Percentiles rank a stretch among this genome's conserved stretches.
These are phyloP conservation scores for Pulveroboletus sp. DNA, from an alignment of 768 basidiomycete species.

Conservation along the genomic window DNA sequence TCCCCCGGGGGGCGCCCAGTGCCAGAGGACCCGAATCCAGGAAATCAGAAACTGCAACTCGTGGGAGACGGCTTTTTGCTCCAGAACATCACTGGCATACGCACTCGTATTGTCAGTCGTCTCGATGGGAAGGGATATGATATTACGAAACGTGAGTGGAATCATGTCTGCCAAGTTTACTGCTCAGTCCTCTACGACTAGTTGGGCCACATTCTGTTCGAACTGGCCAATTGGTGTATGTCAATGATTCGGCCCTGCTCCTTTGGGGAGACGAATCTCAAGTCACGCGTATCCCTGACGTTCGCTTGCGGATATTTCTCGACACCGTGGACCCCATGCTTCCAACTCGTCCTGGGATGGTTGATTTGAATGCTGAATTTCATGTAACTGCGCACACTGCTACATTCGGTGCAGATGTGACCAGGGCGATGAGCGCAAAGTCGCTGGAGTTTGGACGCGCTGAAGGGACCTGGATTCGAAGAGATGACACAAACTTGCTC, in stretches of 20 bases:
- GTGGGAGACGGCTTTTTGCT: constrained; percentile 71
- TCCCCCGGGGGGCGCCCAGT: constrained; percentile 52
- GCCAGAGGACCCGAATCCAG: constrained; percentile 70
- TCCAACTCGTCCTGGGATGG: constrained; percentile 37
- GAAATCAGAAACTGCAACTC: constrained; percentile 57
- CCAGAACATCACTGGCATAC: constrained; percentile 74
- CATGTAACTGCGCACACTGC: constrained; percentile 61
- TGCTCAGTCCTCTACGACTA: constrained; percentile 28
- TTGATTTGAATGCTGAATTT: constrained; percentile 42
- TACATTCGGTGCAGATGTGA: constrained; percentile 67
- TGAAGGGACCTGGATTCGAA: constrained; percentile 55
- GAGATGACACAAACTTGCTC: constrained; percentile 47
- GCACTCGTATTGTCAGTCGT: constrained; percentile 73
- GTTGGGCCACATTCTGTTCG: constrained; percentile 82
- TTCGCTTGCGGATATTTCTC: constrained; percentile 60
- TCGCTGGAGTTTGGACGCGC: constrained; percentile 46
- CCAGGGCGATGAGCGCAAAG: constrained; percentile 22
- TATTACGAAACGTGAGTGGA: constrained; percentile 68
- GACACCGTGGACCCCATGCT: constrained; percentile 48
- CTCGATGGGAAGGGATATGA: constrained; percentile 86
- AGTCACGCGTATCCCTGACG: constrained; percentile 32
- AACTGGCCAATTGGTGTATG: constrained; percentile 77
- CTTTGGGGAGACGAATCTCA: constrained; percentile 29
- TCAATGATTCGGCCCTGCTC: constrained; percentile 63
- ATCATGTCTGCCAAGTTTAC: neutral